These are phyloP conservation scores for Linum tenue DNA, from an alignment of 345 rosid genomes.

Conservation along the genomic window DNA sequence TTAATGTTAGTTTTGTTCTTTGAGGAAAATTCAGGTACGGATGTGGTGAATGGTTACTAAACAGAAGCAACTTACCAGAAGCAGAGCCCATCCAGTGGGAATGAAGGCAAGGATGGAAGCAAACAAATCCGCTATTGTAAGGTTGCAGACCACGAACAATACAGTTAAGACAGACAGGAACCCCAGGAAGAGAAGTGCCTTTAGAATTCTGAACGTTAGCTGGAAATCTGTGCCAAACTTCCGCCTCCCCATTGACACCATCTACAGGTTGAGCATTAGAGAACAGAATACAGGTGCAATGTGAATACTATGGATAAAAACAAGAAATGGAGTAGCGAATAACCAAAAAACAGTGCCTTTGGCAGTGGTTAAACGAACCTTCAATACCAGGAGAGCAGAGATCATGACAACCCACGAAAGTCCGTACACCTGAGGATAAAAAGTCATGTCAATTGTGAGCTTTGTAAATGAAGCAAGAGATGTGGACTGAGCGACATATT, in stretches of 20 bases:
- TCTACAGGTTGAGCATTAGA: constrained; percentile 38
- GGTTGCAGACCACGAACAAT: constrained; percentile 54
- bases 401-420: constrained; percentile 78
- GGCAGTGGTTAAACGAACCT: constrained; percentile 37
- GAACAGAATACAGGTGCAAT: not conserved
- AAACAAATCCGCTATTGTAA: constrained; percentile 59
- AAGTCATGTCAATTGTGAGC: not conserved
- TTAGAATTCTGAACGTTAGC: constrained; percentile 88
- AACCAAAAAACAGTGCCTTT: not conserved
- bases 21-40: too few species aligned
- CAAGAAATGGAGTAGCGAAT: not conserved
- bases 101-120: constrained; percentile 72
- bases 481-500: not conserved
- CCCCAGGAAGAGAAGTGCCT: constrained; percentile 86
- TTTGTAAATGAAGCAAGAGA: too few species aligned
- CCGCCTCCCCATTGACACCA: constrained; percentile 78
- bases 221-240: constrained; percentile 69
- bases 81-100: constrained; percentile 85
- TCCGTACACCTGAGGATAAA: constrained; percentile 60
- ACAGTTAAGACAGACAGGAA: constrained; percentile 82
- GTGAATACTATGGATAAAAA: not conserved
- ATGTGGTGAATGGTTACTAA: not conserved
- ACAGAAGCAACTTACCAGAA: constrained; percentile 51
- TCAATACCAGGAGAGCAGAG: constrained; percentile 51
- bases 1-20: not conserved